A percentile compares a stretch with the other conserved stretches of the same genome.
These are phyloP conservation scores for Pleurostoma richardsiae DNA, from an alignment of 2,329 filamentous ascomycete species.

Conservation along the genomic window DNA sequence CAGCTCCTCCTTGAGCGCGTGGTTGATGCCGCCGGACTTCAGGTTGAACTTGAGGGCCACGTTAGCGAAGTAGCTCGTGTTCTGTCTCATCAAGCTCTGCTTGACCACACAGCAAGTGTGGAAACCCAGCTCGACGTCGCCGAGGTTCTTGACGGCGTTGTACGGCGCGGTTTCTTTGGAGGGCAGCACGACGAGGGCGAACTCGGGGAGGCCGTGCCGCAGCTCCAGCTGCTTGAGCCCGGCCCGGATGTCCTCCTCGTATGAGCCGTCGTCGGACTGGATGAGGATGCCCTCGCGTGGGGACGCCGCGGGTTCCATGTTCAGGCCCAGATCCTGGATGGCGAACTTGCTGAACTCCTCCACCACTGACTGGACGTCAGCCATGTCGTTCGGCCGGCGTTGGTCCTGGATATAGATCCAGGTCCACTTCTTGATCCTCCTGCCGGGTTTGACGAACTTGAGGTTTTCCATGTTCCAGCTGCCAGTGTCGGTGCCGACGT, in stretches of 20 bases:
- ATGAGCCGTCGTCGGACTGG: too few species aligned
- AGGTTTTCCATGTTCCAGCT: conserved; percentile 65
- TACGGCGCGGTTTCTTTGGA: conserved; percentile 48
- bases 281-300: background rate
- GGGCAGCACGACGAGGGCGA: conserved; percentile 59
- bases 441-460: conserved; percentile 48
- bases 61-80: conserved; percentile 57
- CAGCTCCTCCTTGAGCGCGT: conserved; percentile 53
- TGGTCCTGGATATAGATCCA: conserved; percentile 33
- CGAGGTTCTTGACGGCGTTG: conserved; percentile 60
- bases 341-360: background rate
- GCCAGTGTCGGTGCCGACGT: conserved; percentile 38
- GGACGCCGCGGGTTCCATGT: background rate
- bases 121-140: conserved; percentile 63
- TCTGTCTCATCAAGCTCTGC: conserved; percentile 26
- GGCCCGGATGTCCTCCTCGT: too few species aligned
- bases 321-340: background rate
- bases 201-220: conserved; percentile 6
- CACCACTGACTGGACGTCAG: too few species aligned
- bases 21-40: conserved; percentile 71
- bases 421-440: conserved; percentile 42
- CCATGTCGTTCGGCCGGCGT: background rate
- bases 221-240: too few species aligned
- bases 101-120: conserved; percentile 60
- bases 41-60: conserved; percentile 76